These are phyloP conservation scores for Citrullus amarus DNA, from an alignment of 306 rosid genomes.

Conservation along the genomic window DNA sequence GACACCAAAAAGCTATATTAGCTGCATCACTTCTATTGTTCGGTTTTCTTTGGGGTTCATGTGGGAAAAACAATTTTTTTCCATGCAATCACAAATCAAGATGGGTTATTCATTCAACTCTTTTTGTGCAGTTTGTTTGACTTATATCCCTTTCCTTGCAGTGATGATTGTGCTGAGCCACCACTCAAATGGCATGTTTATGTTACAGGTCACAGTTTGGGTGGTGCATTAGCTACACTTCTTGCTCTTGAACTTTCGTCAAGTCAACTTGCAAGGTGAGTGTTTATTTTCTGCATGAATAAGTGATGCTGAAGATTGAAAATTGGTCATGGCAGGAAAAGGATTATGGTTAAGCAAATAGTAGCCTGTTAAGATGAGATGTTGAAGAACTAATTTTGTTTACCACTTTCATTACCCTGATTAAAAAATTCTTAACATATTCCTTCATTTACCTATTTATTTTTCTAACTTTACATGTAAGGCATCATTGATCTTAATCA, in stretches of 20 bases:
- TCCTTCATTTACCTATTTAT: too few species aligned
- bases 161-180: slow-evolving; percentile 54
- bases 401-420: neutral
- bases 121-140: neutral
- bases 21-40: neutral
- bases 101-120: neutral
- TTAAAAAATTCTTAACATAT: neutral
- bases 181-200: slow-evolving; percentile 69
- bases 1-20: neutral
- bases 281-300: slow-evolving; percentile 12
- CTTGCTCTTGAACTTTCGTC: slow-evolving; percentile 90
- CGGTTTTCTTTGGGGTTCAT: neutral
- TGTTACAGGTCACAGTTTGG: slow-evolving; percentile 94
- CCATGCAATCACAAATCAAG: neutral
- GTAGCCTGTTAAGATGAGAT: neutral
- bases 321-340: neutral
- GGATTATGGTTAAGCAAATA: neutral
- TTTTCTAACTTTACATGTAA: too few species aligned
- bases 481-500: too few species aligned
- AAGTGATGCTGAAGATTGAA: neutral
- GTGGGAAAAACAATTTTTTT: neutral
- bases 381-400: neutral
- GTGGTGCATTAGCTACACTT: slow-evolving; percentile 95
- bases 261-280: slow-evolving; percentile 77
- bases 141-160: slow-evolving; percentile 19